A percentile compares a stretch with the other conserved stretches of the same genome.
phyloP scores from a whole-genome alignment of 2,329 filamentous ascomycete species.

The Penicillium hesseltinei region DNA sequence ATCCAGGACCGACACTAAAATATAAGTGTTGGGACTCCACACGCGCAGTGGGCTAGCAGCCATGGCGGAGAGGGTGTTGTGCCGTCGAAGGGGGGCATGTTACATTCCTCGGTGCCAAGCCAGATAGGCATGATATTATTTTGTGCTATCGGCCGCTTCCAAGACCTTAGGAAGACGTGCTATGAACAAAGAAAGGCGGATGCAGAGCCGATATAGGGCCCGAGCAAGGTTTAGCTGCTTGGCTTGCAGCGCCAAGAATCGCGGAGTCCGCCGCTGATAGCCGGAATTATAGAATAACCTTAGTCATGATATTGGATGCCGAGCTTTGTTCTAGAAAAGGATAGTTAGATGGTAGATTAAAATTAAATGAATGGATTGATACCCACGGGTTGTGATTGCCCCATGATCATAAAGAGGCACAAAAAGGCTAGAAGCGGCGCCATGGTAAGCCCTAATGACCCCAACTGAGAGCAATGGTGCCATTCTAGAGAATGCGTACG shows the following conservation, averaged over 20 bases:
- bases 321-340: not conserved
- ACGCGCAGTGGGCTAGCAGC: not conserved
- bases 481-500: not conserved
- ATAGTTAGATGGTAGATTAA: no score
- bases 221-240: conserved; percentile 5
- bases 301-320: not conserved
- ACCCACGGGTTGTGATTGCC: not conserved
- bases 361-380: not conserved
- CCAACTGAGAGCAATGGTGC: not conserved
- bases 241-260: conserved; percentile 24
- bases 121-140: conserved; percentile 13
- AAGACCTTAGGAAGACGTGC: not conserved
- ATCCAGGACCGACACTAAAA: not conserved
- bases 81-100: conserved; percentile 14
- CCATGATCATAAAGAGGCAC: not conserved
- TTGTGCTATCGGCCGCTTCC: not conserved
- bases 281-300: conserved; percentile 1
- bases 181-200: conserved; percentile 7
- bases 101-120: conserved; percentile 20
- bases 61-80: conserved; percentile 1
- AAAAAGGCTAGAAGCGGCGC: not conserved
- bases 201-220: not conserved
- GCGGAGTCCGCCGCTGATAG: conserved; percentile 14
- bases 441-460: not conserved
- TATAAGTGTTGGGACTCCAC: not conserved